Base-by-base conservation (phyloP, 306 rosid genomes). In the Castanea sativa region DNA sequence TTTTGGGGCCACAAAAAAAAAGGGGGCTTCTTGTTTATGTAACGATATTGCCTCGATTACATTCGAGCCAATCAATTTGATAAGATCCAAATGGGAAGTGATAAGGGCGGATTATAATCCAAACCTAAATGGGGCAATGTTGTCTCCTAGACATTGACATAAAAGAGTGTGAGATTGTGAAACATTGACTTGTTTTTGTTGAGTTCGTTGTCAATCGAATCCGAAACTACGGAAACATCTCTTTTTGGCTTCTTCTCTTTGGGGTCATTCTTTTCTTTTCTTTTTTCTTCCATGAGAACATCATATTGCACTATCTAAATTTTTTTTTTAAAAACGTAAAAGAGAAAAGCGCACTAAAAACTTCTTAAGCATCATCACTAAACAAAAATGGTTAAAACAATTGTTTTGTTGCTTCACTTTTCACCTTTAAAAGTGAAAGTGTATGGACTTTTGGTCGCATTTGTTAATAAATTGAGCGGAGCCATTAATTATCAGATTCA, bases 91-190 rank as follows among this genome's bases (percentile, higher is more conserved):
- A 49, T 68, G 81, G 82, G 78, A 74, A 57, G 73, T 82, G 23
- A 55, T 43, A 81, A 83, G 75, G 87, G 69, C 79, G 73, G 85
- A 77, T 78, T 78, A 73, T 61, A 29, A 57, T 76, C 64, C 60
- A 69, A 87, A 81, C 63, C 80, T 75, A 51, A 41, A 76, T 80
- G 83, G 41, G 89, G 83, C 91, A 76, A 73, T 68, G 70, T 58
- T 87, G 79, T 74, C 30, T 74, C 76, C 77, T 73, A 41, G 88
- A 78, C 58, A 83, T 80, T 75, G 92, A 92, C 91, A 78, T 87
- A 86, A 88, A 86, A 94, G 59, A 60, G 84, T 81, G 80, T 58
- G 77, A 79, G 83, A 85, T 89, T 76, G 78, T 79, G 73, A 86
- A 86, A 91, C 81, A 78, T 69, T 72, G 85, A 81, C 82, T 75